Percentiles rank a stretch among this genome's conserved stretches.
phyloP scores from a whole-genome alignment of 2,329 filamentous ascomycete species.

The Talaromyces atroroseus region DNA sequence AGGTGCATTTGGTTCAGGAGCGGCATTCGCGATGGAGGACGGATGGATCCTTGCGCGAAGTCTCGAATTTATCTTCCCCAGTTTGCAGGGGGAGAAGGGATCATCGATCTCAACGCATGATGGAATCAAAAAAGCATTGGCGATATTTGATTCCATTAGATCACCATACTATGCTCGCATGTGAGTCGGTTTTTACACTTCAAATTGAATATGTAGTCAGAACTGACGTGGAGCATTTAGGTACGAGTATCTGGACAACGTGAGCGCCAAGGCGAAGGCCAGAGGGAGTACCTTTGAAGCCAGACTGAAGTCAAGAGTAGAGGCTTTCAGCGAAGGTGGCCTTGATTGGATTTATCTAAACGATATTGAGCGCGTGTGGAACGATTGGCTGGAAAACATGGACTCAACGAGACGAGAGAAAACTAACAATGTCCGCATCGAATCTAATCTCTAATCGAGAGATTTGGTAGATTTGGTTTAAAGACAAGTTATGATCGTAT shows the following conservation, averaged over 20 bases:
- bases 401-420: not conserved
- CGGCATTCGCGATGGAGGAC: slow-evolving; percentile 28
- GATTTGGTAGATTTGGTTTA: not conserved
- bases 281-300: slow-evolving; percentile 22
- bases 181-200: slow-evolving; percentile 17
- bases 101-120: slow-evolving; percentile 5
- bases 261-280: slow-evolving; percentile 14
- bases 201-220: not conserved
- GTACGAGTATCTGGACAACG: slow-evolving; percentile 11
- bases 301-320: slow-evolving; percentile 23
- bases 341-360: slow-evolving; percentile 38
- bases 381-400: slow-evolving; percentile 13
- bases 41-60: slow-evolving; percentile 39
- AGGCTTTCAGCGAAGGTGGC: slow-evolving; percentile 23
- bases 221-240: not conserved
- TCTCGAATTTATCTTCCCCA: slow-evolving; percentile 18
- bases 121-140: slow-evolving; percentile 23
- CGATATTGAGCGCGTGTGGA: slow-evolving; percentile 34
- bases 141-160: slow-evolving; percentile 33
- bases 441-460: not conserved
- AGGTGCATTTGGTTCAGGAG: slow-evolving; percentile 42
- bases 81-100: not conserved
- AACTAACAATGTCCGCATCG: not conserved
- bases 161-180: slow-evolving; percentile 37
- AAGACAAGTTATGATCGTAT: not conserved